phyloP scores from a whole-genome alignment of 2,329 filamentous ascomycete species.

The Sordariomycetes sp. region DNA sequence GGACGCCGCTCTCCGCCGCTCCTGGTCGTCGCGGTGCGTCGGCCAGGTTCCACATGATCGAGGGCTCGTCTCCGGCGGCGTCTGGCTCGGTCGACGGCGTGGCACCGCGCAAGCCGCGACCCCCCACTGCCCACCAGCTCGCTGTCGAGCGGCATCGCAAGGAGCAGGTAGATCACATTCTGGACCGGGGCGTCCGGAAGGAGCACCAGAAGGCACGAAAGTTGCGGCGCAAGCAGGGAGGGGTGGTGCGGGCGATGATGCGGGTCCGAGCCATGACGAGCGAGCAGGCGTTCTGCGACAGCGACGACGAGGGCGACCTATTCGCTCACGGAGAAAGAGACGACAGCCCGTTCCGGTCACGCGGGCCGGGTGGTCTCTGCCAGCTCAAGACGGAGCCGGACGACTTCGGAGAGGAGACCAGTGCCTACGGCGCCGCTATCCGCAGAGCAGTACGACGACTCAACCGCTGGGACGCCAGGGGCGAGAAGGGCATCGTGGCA shows the following conservation, averaged over 20 bases:
- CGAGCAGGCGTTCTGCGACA: constrained; percentile 49
- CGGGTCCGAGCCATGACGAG: constrained; percentile 44
- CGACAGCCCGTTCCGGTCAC: constrained; percentile 33
- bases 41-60: constrained; percentile 46
- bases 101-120: constrained; percentile 51
- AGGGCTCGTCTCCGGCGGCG: constrained; percentile 45
- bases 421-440: constrained; percentile 52
- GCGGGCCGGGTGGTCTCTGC: constrained; percentile 50
- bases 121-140: constrained; percentile 69
- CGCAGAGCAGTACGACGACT: constrained; percentile 50
- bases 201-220: constrained; percentile 52
- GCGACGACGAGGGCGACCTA: constrained; percentile 29
- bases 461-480: constrained; percentile 52
- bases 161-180: constrained; percentile 68
- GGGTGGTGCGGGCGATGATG: constrained; percentile 52
- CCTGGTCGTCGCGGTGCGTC: constrained; percentile 26
- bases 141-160: constrained; percentile 69
- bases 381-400: constrained; percentile 49
- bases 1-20: constrained; percentile 8
- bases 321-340: constrained; percentile 15
- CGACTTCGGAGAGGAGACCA: constrained; percentile 65
- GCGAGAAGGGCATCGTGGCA: constrained; percentile 31
- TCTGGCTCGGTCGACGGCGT: constrained; percentile 36
- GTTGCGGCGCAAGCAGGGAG: constrained; percentile 48
- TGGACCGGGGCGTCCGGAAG: constrained; percentile 59